Conservation (phyloP, 495 filamentous ascomycete species). For the Oidiodendron maius region DNA sequence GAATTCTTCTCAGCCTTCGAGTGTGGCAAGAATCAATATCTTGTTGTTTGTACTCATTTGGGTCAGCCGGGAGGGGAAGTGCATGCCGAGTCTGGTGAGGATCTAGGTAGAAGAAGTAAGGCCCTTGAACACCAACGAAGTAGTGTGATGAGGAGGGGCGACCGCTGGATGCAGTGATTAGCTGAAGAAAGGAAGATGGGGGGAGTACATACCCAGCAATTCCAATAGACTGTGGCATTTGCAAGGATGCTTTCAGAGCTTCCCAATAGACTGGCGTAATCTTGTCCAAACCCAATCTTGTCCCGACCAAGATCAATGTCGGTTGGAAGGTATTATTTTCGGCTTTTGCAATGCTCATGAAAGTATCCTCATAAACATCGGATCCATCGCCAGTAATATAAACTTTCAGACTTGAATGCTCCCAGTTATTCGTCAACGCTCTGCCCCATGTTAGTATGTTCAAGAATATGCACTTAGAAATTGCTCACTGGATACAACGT, state of each 20-base stretch:
- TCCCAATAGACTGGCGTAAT: constrained; percentile 92
- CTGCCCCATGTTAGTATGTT: constrained; percentile 39
- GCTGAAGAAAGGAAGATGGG: not conserved
- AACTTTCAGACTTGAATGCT: constrained; percentile 57
- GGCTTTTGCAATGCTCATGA: constrained; percentile 65
- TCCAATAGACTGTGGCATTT: constrained; percentile 85
- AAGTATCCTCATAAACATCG: constrained; percentile 87
- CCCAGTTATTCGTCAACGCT: constrained; percentile 59
- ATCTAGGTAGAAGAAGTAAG: constrained; percentile 90
- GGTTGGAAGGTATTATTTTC: constrained; percentile 64
- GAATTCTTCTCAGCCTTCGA: constrained; percentile 70
- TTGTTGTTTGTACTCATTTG: constrained; percentile 53
- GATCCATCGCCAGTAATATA: constrained; percentile 86
- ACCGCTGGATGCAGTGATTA: constrained; percentile 50
- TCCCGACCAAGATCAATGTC: constrained; percentile 82
- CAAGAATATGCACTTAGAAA: not conserved
- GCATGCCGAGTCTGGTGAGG: constrained; percentile 75
- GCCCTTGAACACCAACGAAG: constrained; percentile 90
- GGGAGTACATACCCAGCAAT: constrained; percentile 78
- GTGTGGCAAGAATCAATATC: constrained; percentile 86
- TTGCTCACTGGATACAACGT: constrained; percentile 83
- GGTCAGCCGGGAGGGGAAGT: constrained; percentile 48
- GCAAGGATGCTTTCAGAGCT: constrained; percentile 71
- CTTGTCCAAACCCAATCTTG: constrained; percentile 85
- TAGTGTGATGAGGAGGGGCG: constrained; percentile 94